Conservation (phyloP, 2,329 filamentous ascomycete genomes). For the Plectosphaerella cucumerina region DNA sequence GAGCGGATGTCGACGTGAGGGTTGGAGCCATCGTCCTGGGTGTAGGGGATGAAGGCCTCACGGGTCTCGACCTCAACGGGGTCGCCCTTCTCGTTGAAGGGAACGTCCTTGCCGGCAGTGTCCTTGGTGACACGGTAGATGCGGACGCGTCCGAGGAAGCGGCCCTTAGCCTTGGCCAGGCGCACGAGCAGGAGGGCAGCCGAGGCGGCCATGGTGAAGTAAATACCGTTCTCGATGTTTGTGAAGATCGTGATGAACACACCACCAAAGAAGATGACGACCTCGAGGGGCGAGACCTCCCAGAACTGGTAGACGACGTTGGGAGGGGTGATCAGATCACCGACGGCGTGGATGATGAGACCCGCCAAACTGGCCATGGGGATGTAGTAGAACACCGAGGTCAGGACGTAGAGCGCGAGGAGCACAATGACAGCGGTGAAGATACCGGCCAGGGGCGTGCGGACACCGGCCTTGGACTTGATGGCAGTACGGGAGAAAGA, state of each 20-base stretch:
- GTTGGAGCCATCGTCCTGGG: conserved; percentile 39
- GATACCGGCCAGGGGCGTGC: conserved; percentile 72
- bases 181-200: conserved; percentile 38
- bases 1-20: conserved; percentile 34
- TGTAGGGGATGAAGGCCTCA: conserved; percentile 35
- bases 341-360: conserved; percentile 80
- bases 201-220: conserved; percentile 40
- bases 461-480: conserved; percentile 78
- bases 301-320: conserved; percentile 75
- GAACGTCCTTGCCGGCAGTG: conserved; percentile 11
- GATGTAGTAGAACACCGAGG: conserved; percentile 78
- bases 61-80: conserved; percentile 14
- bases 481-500: conserved; percentile 69
- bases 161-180: conserved; percentile 40
- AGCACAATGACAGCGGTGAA: conserved; percentile 75
- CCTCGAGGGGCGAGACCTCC: conserved; percentile 69
- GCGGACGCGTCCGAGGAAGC: conserved; percentile 37
- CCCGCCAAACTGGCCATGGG: conserved; percentile 66
- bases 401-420: conserved; percentile 72
- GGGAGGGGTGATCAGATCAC: conserved; percentile 69
- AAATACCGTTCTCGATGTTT: conserved; percentile 46
- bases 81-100: conserved; percentile 12
- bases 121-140: conserved; percentile 15
- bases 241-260: conserved; percentile 54
- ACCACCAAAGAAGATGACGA: conserved; percentile 70